Evolutionary conservation across 192 early-diverging fungal genomes (phyloP), one percentile per base, ranked within the genome.

Genomic region (Thoreauomyces humboldtii): DNA sequence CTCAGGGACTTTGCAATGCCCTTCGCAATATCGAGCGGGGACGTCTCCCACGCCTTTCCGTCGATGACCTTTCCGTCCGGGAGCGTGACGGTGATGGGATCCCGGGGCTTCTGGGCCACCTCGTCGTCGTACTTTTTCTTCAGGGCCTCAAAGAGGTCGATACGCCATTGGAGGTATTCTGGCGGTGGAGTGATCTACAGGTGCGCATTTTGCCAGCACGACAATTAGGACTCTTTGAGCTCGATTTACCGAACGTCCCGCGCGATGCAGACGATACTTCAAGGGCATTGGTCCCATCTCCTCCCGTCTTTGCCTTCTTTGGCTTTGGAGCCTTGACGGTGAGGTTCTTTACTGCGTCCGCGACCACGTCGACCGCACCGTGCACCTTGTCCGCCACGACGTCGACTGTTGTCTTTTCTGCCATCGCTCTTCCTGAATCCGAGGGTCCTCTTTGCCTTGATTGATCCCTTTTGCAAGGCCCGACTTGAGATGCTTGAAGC

Each of bases 1-100:
- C 89, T 79, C 41, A 99, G 82, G 46, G 92, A 93, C 75, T 95
- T 99, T 65, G 87, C 85, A 70, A 98, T 89, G 19, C 74, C 71
- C 65, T 84, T 84, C 5, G 94, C 96, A 77, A 99, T 89, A 35
- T 90, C 87, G 81, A 98, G 75, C 6, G 96, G 95, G 19, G 90
- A 92, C 37, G 96, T 98, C 74, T 99, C 95, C 91, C 91, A 99
- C 19, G 94, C 73, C 31, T 65, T 87, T 53, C 88, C 96, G 58
- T 90, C 86, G 47, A 90, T 86, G 61, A 72, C 76, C 38, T 82
- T 77, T 35, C 92, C 94, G 69, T 97, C 92, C 48, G 92, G 92
- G 33, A 99, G 82, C 34, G 91, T 94, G 68, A 99, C 80, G 41
- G 75, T 84, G 67, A 80, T 83, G 47, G 54, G 22, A 15, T 63